Percentiles rank a stretch among this genome's conserved stretches.
These are phyloP conservation scores for Aspergillus tanneri DNA, from an alignment of 2,329 filamentous ascomycete genomes.

Conservation along the genomic window DNA sequence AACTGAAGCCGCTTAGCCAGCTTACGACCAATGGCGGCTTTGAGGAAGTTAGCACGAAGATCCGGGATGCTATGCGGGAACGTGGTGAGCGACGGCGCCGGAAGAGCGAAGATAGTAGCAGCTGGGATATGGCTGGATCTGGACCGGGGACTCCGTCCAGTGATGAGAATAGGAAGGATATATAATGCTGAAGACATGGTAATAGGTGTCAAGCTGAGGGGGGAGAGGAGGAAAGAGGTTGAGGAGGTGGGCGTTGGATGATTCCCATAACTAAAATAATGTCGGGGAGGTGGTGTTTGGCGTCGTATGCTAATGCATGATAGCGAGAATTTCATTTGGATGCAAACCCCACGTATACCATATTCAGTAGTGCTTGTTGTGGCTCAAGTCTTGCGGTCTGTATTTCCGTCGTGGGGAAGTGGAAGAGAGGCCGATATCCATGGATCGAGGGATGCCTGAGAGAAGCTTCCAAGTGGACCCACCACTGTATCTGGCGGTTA, in stretches of 20 bases:
- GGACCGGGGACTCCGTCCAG: slow-evolving; percentile 37
- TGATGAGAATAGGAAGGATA: slow-evolving; percentile 39
- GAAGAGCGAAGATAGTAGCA: slow-evolving; percentile 43
- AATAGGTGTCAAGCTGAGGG: background rate
- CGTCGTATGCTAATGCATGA: no score
- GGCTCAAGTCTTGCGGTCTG: no score
- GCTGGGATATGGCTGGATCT: slow-evolving; percentile 42
- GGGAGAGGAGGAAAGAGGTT: background rate
- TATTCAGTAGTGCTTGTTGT: no score
- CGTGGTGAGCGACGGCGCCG: slow-evolving; percentile 63
- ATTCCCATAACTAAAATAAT: no score
- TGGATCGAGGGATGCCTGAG: background rate
- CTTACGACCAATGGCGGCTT: slow-evolving; percentile 68
- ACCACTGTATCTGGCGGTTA: background rate
- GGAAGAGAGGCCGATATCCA: no score
- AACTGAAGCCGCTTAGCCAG: slow-evolving; percentile 68
- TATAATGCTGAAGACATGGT: slow-evolving; percentile 17
- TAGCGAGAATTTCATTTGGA: no score
- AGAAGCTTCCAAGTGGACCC: background rate
- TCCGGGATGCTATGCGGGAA: slow-evolving; percentile 80
- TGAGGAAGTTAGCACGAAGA: slow-evolving; percentile 79
- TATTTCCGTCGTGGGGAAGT: no score
- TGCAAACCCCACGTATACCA: no score
- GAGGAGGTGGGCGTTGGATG: background rate
- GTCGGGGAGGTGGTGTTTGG: no score